These are phyloP conservation scores for Candolleomyces eurysporus DNA, from an alignment of 768 basidiomycete genomes.

Conservation along the genomic window DNA sequence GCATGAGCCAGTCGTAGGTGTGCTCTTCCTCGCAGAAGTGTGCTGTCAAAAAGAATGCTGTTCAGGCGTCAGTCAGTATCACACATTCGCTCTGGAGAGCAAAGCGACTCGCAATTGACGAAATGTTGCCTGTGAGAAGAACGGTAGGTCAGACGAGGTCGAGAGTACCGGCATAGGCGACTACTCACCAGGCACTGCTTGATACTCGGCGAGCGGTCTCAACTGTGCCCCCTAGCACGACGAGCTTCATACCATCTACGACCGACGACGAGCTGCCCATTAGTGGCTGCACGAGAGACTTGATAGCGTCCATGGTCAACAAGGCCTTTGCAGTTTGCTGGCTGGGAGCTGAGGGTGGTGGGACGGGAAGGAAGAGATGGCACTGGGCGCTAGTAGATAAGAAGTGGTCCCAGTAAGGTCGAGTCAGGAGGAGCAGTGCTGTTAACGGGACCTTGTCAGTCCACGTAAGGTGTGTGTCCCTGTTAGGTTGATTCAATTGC, in stretches of 20 bases:
- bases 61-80: neutral
- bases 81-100: neutral
- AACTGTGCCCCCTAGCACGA: conserved; percentile 84
- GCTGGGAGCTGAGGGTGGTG: neutral
- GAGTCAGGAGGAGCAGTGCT: too few relatives aligned
- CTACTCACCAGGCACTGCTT: conserved; percentile 73
- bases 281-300: conserved; percentile 78
- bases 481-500: too few relatives aligned
- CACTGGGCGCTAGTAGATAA: too few relatives aligned
- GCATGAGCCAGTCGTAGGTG: conserved; percentile 90
- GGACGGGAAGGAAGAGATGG: neutral
- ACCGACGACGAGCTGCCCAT: conserved; percentile 77
- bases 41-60: conserved; percentile 85
- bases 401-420: too few relatives aligned
- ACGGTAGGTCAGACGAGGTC: neutral
- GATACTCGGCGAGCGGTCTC: conserved; percentile 82
- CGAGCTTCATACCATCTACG: conserved; percentile 88
- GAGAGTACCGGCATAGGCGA: conserved; percentile 5
- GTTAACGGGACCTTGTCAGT: too few relatives aligned
- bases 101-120: conserved; percentile 68
- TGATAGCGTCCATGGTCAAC: conserved; percentile 68
- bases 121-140: conserved; percentile 64
- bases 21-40: conserved; percentile 90
- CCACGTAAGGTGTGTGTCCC: too few relatives aligned
- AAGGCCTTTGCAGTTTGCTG: neutral